phyloP scores from a whole-genome alignment of 176 grass and related monocot species.

The Ampelocalamus luodianensis region DNA sequence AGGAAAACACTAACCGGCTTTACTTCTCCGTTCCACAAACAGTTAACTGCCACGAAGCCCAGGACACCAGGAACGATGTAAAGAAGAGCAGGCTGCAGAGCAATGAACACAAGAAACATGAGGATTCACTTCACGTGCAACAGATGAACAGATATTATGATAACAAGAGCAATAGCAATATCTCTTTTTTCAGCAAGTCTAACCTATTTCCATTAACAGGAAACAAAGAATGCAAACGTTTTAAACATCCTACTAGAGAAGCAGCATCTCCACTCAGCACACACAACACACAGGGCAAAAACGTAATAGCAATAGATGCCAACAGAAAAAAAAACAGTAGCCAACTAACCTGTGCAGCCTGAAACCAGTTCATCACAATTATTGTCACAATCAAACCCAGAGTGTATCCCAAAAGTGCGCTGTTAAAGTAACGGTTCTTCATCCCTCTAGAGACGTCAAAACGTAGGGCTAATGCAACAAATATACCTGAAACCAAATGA shows the following conservation, averaged over 20 bases:
- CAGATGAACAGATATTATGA: neutral
- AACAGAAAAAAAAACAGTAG: slow-evolving; percentile 28
- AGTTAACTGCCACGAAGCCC: slow-evolving; percentile 77
- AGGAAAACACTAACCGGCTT: slow-evolving; percentile 57
- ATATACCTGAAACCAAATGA: slow-evolving; percentile 68
- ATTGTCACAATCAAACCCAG: slow-evolving; percentile 77
- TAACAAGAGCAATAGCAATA: neutral
- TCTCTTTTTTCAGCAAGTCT: no score
- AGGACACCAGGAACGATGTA: slow-evolving; percentile 87
- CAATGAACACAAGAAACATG: neutral
- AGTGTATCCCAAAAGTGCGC: slow-evolving; percentile 86
- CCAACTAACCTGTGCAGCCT: slow-evolving; percentile 80
- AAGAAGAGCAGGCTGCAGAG: slow-evolving; percentile 72
- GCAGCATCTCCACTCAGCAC: no score
- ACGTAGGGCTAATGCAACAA: slow-evolving; percentile 89
- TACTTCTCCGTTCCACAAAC: slow-evolving; percentile 87
- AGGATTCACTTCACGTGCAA: neutral
- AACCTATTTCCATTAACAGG: no score
- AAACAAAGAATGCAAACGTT: no score
- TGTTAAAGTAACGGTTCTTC: slow-evolving; percentile 76
- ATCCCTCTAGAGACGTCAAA: slow-evolving; percentile 91
- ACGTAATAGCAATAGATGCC: no score
- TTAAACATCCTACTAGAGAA: no score
- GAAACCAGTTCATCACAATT: slow-evolving; percentile 97
- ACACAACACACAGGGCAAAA: no score